phyloP scores from a whole-genome alignment of 1,284 basidiomycete species.

The Meira nashicola region DNA sequence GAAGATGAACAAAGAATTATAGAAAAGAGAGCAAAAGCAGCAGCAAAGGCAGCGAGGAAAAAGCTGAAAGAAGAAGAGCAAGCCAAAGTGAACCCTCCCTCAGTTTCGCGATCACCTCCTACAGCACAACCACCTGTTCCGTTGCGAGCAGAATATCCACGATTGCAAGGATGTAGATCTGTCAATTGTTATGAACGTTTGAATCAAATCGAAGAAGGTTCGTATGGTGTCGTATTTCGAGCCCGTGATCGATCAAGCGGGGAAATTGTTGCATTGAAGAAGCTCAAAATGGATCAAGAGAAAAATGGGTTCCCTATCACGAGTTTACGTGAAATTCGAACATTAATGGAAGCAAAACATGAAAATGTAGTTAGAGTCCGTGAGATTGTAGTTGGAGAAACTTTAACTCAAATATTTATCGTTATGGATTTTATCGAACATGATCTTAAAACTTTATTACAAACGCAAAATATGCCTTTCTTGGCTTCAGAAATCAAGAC shows the following conservation, averaged over 20 bases:
- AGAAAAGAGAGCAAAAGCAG: slow-evolving; percentile 13
- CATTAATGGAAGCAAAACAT: slow-evolving; percentile 73
- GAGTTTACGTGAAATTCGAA: slow-evolving; percentile 85
- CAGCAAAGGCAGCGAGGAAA: slow-evolving; percentile 14
- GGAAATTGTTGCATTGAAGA: slow-evolving; percentile 87
- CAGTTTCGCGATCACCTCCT: neutral
- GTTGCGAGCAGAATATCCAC: slow-evolving; percentile 22
- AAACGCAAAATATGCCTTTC: slow-evolving; percentile 85
- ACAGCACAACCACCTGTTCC: slow-evolving; percentile 12
- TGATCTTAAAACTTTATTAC: slow-evolving; percentile 88
- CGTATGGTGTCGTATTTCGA: slow-evolving; percentile 94
- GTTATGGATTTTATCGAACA: slow-evolving; percentile 99
- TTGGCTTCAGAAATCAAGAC: slow-evolving; percentile 97
- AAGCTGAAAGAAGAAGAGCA: slow-evolving; percentile 14
- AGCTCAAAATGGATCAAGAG: slow-evolving; percentile 95
- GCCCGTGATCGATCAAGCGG: slow-evolving; percentile 84
- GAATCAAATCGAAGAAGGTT: slow-evolving; percentile 98
- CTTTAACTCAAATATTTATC: slow-evolving; percentile 94
- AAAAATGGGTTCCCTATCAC: slow-evolving; percentile 98
- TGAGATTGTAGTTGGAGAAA: slow-evolving; percentile 98
- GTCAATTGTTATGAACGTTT: slow-evolving; percentile 56
- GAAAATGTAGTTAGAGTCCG: slow-evolving; percentile 91
- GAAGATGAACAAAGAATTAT: slow-evolving; percentile 10
- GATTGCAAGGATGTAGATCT: slow-evolving; percentile 33
- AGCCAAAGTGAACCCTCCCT: neutral